Percentiles rank a stretch among this genome's conserved stretches.
These are phyloP conservation scores for Begonia loranthoides DNA, from an alignment of 306 rosid species.

Conservation along the genomic window DNA sequence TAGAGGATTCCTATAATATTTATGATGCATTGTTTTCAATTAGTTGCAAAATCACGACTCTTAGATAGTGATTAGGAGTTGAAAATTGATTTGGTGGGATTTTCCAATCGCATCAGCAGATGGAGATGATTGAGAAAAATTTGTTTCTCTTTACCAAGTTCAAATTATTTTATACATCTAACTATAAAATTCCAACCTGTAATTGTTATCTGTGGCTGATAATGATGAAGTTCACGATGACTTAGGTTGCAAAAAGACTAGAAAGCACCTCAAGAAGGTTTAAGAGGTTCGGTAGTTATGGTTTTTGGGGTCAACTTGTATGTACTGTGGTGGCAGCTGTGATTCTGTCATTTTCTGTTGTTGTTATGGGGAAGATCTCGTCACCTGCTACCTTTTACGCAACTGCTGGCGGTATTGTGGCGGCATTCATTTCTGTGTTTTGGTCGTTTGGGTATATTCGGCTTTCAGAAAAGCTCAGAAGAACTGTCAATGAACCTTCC, in stretches of 20 bases:
- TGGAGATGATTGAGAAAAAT: not conserved
- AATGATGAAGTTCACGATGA: conserved; percentile 11
- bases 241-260: conserved; percentile 78
- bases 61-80: no score
- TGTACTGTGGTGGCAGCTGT: conserved; percentile 86
- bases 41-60: no score
- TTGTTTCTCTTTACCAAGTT: not conserved
- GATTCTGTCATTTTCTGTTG: conserved; percentile 80
- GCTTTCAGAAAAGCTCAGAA: conserved; percentile 70
- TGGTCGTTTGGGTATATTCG: conserved; percentile 97
- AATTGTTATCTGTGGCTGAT: conserved; percentile 1
- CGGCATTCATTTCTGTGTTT: conserved; percentile 82
- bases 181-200: not conserved
- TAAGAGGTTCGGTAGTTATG: conserved; percentile 81
- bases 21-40: no score
- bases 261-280: conserved; percentile 81
- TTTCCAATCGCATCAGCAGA: not conserved
- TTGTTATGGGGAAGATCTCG: conserved; percentile 62
- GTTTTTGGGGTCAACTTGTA: conserved; percentile 94
- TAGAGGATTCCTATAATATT: not conserved
- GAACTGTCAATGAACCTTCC: conserved; percentile 65
- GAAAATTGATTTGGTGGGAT: no score
- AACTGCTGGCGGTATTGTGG: conserved; percentile 84
- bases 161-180: not conserved
- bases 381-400: conserved; percentile 90